Conservation (phyloP, 2,329 filamentous ascomycete genomes). For the Dactylellina drechsleri region DNA sequence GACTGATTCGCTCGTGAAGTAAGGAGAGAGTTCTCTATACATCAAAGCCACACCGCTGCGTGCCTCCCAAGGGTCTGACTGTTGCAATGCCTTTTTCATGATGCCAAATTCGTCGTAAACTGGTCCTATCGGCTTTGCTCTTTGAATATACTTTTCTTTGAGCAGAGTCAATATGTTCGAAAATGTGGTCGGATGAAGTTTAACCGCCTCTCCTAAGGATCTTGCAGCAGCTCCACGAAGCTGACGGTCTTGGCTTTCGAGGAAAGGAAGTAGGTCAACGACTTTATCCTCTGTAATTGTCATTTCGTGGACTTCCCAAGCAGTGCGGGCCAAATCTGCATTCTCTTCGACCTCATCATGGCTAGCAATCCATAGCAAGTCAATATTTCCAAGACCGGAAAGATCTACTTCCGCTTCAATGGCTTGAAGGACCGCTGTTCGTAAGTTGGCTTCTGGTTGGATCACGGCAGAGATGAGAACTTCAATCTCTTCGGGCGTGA, state of each 20-base stretch:
- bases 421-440: slow-evolving; percentile 85
- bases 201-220: slow-evolving; percentile 78
- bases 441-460: slow-evolving; percentile 80
- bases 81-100: slow-evolving; percentile 81
- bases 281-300: slow-evolving; percentile 74
- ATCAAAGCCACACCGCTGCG: slow-evolving; percentile 88
- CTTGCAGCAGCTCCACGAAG: slow-evolving; percentile 84
- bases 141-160: slow-evolving; percentile 76
- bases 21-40: slow-evolving; percentile 80
- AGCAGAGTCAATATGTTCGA: slow-evolving; percentile 72
- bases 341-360: slow-evolving; percentile 94
- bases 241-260: slow-evolving; percentile 81
- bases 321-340: slow-evolving; percentile 79
- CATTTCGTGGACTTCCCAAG: slow-evolving; percentile 94
- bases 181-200: slow-evolving; percentile 70
- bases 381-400: slow-evolving; percentile 83
- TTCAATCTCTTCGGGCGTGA: slow-evolving; percentile 75
- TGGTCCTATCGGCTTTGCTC: slow-evolving; percentile 82
- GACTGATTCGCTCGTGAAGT: slow-evolving; percentile 75
- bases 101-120: slow-evolving; percentile 94
- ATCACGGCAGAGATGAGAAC: slow-evolving; percentile 82
- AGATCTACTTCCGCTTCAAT: slow-evolving; percentile 93
- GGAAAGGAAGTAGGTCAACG: slow-evolving; percentile 76
- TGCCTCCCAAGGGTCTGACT: slow-evolving; percentile 88
- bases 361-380: slow-evolving; percentile 91